phyloP scores from a whole-genome alignment of 192 early-diverging fungal species.

The Dispira parvispora region DNA sequence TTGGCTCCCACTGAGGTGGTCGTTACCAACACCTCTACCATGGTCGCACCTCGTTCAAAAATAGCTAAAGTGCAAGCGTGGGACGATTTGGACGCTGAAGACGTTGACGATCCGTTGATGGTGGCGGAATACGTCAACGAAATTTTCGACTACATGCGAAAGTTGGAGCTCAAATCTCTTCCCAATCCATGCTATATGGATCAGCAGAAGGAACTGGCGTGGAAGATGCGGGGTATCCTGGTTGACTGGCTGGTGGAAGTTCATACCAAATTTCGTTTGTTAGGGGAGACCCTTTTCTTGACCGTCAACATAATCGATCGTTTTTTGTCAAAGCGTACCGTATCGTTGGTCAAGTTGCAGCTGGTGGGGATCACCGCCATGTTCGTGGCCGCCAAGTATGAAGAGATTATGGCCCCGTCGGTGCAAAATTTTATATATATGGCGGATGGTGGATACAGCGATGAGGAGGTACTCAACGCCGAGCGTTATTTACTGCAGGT shows the following conservation, averaged over 20 bases:
- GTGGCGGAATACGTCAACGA: constrained; percentile 85
- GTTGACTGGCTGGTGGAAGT: constrained; percentile 93
- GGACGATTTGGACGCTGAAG: constrained; percentile 68
- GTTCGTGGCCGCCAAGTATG: constrained; percentile 89
- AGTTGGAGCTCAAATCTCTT: constrained; percentile 57
- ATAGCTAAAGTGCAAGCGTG: constrained; percentile 23
- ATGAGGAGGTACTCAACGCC: constrained; percentile 75
- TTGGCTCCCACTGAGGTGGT: constrained; percentile 17
- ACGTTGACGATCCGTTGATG: constrained; percentile 74
- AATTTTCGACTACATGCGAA: constrained; percentile 77
- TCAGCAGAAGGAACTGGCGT: constrained; percentile 66
- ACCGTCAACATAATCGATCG: constrained; percentile 91
- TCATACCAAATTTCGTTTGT: constrained; percentile 74
- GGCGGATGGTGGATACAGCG: constrained; percentile 58
- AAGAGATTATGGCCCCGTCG: constrained; percentile 75
- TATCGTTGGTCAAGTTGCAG: constrained; percentile 77
- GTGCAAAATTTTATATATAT: constrained; percentile 74
- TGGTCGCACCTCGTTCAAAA: constrained; percentile 6
- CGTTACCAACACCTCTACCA: too few relatives aligned
- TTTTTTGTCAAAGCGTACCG: constrained; percentile 73
- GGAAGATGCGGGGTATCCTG: constrained; percentile 87
- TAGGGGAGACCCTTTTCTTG: constrained; percentile 89
- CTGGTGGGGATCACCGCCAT: constrained; percentile 81
- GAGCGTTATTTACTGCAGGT: constrained; percentile 83
- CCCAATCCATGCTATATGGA: constrained; percentile 71